Percentiles rank a stretch among this genome's conserved stretches.
Evolutionary conservation across 2,329 filamentous ascomycete species (phyloP).

Genomic region (Karstenula rhodostoma): DNA sequence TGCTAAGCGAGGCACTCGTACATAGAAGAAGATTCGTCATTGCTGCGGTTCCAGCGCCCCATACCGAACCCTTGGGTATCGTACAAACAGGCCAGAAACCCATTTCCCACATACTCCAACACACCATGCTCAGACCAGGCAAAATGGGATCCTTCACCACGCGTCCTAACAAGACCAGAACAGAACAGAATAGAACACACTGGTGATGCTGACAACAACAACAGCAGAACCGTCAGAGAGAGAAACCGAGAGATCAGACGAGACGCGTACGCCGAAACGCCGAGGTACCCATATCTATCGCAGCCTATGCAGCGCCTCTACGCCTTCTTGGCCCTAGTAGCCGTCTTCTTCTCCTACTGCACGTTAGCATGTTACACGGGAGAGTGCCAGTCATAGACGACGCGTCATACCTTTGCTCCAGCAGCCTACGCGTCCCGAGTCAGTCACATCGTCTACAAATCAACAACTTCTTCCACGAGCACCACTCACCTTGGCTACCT

Average conservation of each 20-base stretch:
- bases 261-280: constrained; percentile 2
- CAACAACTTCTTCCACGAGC: background rate
- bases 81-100: background rate
- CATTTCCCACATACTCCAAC: background rate
- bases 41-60: background rate
- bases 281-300: background rate
- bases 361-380: background rate
- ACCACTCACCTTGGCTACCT: constrained; percentile 30
- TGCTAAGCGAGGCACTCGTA: background rate
- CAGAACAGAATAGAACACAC: background rate
- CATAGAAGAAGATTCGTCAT: background rate
- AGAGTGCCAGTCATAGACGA: background rate
- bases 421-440: constrained; percentile 6
- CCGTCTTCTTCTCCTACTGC: constrained; percentile 24
- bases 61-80: constrained; percentile 3
- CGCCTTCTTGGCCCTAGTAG: constrained; percentile 25
- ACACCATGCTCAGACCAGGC: background rate
- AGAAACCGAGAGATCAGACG: background rate
- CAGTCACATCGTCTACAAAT: background rate
- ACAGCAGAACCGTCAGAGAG: too few relatives aligned
- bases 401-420: constrained; percentile 13
- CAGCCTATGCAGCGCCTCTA: background rate
- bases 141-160: too few relatives aligned
- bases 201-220: background rate
- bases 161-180: background rate